phyloP scores from a whole-genome alignment of 495 filamentous ascomycete species.

The Penicillium cosmopolitanum region DNA sequence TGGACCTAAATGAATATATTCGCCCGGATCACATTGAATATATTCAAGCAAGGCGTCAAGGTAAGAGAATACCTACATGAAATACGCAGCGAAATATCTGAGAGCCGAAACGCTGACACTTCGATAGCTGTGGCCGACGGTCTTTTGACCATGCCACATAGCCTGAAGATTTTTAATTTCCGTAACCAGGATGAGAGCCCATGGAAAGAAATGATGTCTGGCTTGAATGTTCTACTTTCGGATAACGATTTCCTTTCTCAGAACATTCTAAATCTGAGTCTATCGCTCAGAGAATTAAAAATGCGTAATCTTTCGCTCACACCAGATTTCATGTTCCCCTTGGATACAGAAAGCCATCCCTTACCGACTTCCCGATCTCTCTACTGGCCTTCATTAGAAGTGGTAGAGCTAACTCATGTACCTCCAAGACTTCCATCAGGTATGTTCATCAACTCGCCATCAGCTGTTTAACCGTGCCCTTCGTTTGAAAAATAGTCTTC shows the following conservation, averaged over 20 bases:
- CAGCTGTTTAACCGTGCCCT: neutral
- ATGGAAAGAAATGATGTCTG: conserved; percentile 1
- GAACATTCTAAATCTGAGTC: conserved; percentile 7
- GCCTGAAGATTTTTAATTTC: neutral
- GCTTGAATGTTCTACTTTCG: conserved; percentile 5
- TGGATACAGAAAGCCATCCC: conserved; percentile 2
- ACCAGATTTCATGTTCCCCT: too few species aligned
- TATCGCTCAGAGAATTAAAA: neutral
- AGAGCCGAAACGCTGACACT: neutral
- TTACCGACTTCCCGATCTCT: conserved; percentile 4
- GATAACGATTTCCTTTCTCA: conserved; percentile 6
- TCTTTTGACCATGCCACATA: conserved; percentile 1
- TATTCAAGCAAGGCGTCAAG: conserved; percentile 6
- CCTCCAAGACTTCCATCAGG: conserved; percentile 2
- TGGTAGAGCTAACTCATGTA: conserved; percentile 1
- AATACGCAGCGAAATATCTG: neutral
- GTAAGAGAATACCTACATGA: neutral
- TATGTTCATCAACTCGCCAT: neutral
- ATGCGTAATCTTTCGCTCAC: too few species aligned
- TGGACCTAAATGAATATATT: conserved; percentile 1
- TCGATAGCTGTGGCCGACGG: conserved; percentile 1
- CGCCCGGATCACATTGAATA: conserved; percentile 8
- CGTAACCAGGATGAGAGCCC: neutral
- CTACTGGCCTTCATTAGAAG: conserved; percentile 5
- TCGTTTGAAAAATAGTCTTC: too few species aligned